These are phyloP conservation scores for Bipolaris victoriae DNA, from an alignment of 2,329 filamentous ascomycete species.

Conservation along the genomic window DNA sequence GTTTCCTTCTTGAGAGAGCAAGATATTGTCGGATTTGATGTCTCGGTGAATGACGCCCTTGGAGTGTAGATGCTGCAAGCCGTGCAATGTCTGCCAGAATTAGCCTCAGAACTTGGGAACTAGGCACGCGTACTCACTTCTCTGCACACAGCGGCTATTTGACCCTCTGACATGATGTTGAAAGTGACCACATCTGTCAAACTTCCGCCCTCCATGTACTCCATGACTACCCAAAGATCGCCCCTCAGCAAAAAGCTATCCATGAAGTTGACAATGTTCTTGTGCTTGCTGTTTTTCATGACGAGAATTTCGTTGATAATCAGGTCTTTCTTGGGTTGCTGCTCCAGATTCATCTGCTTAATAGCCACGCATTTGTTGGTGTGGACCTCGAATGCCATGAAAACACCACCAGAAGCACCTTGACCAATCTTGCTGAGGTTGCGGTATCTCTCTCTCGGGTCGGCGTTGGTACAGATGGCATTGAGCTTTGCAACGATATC, in stretches of 20 bases:
- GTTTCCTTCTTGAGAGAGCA: constrained; percentile 89
- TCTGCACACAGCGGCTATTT: constrained; percentile 93
- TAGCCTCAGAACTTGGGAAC: constrained; percentile 13
- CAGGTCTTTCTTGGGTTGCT: constrained; percentile 97
- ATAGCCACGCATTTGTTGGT: constrained; percentile 92
- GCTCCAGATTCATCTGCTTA: constrained; percentile 99
- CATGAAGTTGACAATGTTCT: constrained; percentile 99
- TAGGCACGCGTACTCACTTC: constrained; percentile 62
- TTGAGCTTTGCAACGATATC: constrained; percentile 85
- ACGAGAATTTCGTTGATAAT: constrained; percentile 99
- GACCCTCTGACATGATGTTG: constrained; percentile 98
- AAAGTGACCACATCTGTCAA: constrained; percentile 98
- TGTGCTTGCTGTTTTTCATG: constrained; percentile 98
- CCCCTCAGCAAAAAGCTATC: constrained; percentile 91
- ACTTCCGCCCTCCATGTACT: constrained; percentile 98
- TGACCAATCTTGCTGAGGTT: constrained; percentile 95
- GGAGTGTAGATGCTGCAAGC: constrained; percentile 92
- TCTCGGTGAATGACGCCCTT: constrained; percentile 98
- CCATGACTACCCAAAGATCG: constrained; percentile 99
- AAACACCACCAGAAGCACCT: constrained; percentile 95
- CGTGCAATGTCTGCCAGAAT: constrained; percentile 72
- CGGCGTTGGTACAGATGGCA: constrained; percentile 86
- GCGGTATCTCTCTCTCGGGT: constrained; percentile 86
- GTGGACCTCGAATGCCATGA: constrained; percentile 82
- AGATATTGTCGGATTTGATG: constrained; percentile 98